Evolutionary conservation across 192 early-diverging fungal species (phyloP).

Genomic region (Spizellomyces punctatus): DNA sequence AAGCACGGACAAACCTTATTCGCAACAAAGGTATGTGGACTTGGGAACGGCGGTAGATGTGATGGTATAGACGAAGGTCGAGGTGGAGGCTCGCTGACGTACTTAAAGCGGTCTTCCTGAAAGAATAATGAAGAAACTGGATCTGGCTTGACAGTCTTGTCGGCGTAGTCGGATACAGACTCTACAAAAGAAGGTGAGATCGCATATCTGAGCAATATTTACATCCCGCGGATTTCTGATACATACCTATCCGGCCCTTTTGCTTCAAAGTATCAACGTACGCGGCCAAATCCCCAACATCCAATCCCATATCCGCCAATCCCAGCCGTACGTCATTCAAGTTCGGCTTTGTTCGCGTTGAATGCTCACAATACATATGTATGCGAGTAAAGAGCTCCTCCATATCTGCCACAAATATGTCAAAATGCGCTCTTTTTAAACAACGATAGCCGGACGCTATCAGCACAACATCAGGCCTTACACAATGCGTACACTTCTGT

Average conservation of each 20-base stretch:
- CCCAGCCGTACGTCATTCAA: slow-evolving; percentile 16
- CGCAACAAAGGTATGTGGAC: slow-evolving; percentile 15
- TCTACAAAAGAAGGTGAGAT: not conserved
- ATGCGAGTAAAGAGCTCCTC: slow-evolving; percentile 13
- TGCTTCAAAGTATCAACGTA: not conserved
- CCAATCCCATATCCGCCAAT: slow-evolving; percentile 7
- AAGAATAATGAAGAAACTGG: not conserved
- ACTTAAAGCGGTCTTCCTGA: not conserved
- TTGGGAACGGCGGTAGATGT: slow-evolving; percentile 24
- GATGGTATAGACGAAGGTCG: not conserved
- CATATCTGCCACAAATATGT: not conserved
- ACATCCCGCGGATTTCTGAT: not conserved
- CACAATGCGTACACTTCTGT: slow-evolving; percentile 7
- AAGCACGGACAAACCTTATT: slow-evolving; percentile 6
- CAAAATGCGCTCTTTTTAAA: too few relatives aligned
- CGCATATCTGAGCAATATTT: not conserved
- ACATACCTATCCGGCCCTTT: not conserved
- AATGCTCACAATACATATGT: slow-evolving; percentile 6
- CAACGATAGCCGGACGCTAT: not conserved
- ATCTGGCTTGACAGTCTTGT: not conserved
- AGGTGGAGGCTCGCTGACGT: not conserved
- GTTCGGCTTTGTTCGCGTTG: slow-evolving; percentile 6
- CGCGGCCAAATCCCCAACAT: not conserved
- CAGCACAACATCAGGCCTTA: not conserved
- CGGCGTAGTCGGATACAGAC: not conserved